These are phyloP conservation scores for Salix arbutifolia DNA, from an alignment of 345 rosid species.

Conservation along the genomic window DNA sequence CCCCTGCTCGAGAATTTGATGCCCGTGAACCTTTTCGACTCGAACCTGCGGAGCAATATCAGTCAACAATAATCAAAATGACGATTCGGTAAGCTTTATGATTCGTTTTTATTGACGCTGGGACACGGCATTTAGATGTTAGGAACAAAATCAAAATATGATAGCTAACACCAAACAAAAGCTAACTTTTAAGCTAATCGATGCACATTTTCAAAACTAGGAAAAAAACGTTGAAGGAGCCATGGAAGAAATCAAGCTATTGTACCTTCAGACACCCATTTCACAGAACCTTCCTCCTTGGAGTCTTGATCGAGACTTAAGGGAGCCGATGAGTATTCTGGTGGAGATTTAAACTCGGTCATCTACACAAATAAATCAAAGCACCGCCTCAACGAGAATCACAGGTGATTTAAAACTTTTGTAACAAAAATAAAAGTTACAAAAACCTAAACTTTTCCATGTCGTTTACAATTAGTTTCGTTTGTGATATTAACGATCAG, in stretches of 20 bases:
- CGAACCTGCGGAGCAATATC: neutral
- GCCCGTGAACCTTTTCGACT: slow-evolving; percentile 14
- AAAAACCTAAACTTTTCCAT: neutral
- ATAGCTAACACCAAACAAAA: neutral
- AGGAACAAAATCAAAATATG: neutral
- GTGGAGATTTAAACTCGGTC: slow-evolving; percentile 49
- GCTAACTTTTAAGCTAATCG: neutral
- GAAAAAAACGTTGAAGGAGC: neutral
- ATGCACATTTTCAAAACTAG: neutral
- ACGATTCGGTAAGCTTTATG: neutral
- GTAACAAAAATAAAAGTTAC: neutral
- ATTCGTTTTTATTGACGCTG: neutral
- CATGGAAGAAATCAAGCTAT: neutral
- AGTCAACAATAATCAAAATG: neutral
- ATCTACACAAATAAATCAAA: slow-evolving; percentile 37
- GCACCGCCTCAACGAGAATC: neutral
- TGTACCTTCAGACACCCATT: slow-evolving; percentile 53
- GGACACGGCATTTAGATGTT: neutral
- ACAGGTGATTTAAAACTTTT: neutral
- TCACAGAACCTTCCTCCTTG: slow-evolving; percentile 29
- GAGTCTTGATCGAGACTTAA: slow-evolving; percentile 19
- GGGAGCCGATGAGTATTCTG: slow-evolving; percentile 30
- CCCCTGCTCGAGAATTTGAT: neutral
- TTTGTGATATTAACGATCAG: neutral
- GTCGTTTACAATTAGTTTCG: neutral